Evolutionary conservation across 345 rosid species (phyloP).

Genomic region (Citrus inodora): DNA sequence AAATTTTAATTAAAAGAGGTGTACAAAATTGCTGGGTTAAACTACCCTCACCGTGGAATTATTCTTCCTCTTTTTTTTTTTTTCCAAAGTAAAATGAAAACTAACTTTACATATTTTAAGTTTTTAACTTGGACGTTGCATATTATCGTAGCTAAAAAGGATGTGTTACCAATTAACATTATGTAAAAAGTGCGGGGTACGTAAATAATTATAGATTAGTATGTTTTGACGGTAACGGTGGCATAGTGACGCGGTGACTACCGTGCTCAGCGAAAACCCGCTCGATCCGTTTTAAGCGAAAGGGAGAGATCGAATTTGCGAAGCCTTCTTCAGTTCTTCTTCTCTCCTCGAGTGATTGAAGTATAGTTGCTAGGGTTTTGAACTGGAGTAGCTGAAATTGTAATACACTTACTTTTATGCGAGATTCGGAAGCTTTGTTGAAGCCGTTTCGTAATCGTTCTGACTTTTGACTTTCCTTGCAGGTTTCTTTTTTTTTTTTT

Average conservation of each 20-base stretch:
- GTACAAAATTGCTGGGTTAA: no score
- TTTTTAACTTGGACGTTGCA: no score
- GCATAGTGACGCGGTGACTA: neutral
- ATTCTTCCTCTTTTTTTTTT: no score
- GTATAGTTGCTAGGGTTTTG: conserved; percentile 2
- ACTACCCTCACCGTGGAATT: no score
- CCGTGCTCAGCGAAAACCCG: neutral
- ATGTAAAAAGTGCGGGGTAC: neutral
- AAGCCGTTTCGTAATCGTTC: neutral
- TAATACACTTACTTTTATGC: neutral
- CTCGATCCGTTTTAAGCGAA: neutral
- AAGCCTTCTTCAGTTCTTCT: neutral
- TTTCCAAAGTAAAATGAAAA: no score
- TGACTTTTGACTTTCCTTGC: neutral
- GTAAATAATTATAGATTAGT: neutral
- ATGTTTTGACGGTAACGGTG: no score
- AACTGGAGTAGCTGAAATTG: neutral
- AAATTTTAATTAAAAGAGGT: no score
- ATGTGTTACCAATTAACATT: neutral
- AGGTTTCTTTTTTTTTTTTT: neutral
- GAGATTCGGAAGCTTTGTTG: neutral
- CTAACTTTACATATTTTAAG: no score
- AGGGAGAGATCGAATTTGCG: neutral
- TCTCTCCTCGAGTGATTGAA: neutral
- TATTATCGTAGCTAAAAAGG: no score